phyloP scores from a whole-genome alignment of 805 yeast genomes.

The Ogataea chonburiensis region DNA sequence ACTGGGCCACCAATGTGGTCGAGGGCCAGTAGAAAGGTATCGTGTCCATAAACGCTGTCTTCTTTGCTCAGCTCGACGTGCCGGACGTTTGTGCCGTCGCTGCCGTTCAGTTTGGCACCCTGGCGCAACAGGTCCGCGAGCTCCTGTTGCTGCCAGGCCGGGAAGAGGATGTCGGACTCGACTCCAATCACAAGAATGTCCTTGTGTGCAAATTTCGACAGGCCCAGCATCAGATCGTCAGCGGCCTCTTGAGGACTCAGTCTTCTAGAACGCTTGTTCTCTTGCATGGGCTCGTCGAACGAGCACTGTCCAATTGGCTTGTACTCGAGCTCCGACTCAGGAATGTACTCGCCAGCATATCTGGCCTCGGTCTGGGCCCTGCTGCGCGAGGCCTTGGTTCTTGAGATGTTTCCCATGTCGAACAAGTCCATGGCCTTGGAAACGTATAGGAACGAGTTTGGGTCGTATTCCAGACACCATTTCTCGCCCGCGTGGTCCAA shows the following conservation, averaged over 20 bases:
- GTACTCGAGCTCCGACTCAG: constrained; percentile 28
- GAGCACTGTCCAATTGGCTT: constrained; percentile 35
- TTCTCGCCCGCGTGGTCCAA: constrained; percentile 94
- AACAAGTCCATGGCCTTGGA: constrained; percentile 95
- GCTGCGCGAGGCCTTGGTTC: constrained; percentile 41
- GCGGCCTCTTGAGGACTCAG: constrained; percentile 54
- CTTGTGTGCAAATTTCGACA: constrained; percentile 58
- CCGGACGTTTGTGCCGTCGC: constrained; percentile 41
- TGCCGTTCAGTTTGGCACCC: constrained; percentile 34
- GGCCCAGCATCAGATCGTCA: constrained; percentile 64
- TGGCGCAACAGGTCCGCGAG: constrained; percentile 57
- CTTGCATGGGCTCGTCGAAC: constrained; percentile 49
- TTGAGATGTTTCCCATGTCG: constrained; percentile 61
- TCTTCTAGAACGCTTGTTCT: constrained; percentile 47
- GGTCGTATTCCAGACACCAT: constrained; percentile 86
- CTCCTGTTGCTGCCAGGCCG: constrained; percentile 92
- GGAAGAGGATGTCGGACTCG: constrained; percentile 88
- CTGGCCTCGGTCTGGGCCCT: constrained; percentile 39
- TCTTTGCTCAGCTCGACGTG: constrained; percentile 78
- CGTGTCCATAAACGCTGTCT: constrained; percentile 84
- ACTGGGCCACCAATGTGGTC: constrained; percentile 81
- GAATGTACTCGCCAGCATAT: constrained; percentile 29
- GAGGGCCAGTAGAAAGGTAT: constrained; percentile 78
- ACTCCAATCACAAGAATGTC: constrained; percentile 83
- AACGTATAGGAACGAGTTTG: constrained; percentile 82